These are phyloP conservation scores for Penicillium arizonense DNA, from an alignment of 495 filamentous ascomycete genomes.

Conservation along the genomic window DNA sequence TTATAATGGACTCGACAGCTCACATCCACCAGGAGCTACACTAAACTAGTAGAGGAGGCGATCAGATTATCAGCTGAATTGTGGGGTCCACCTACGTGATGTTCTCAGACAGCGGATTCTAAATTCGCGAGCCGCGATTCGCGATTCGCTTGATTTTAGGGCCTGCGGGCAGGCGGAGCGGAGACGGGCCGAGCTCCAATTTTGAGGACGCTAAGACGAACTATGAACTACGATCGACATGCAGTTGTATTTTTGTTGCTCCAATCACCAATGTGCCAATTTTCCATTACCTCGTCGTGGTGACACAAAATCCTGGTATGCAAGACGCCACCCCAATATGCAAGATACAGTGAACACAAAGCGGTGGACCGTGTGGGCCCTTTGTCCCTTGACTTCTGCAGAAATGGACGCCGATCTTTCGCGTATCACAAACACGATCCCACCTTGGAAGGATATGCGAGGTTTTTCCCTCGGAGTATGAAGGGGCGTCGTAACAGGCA, in stretches of 20 bases:
- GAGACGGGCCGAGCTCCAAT: slow-evolving; percentile 1
- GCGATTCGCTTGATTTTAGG: too few relatives aligned
- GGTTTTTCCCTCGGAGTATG: neutral
- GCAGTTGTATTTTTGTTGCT: neutral
- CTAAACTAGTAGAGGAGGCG: too few relatives aligned
- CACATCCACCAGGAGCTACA: too few relatives aligned
- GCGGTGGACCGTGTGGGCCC: too few relatives aligned
- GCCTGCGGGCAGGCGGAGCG: neutral
- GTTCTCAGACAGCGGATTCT: too few relatives aligned
- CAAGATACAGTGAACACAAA: too few relatives aligned
- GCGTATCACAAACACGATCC: neutral
- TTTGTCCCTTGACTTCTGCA: neutral
- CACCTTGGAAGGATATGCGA: neutral
- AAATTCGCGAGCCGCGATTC: too few relatives aligned
- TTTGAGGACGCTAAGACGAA: neutral
- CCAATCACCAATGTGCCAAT: neutral
- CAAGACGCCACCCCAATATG: too few relatives aligned
- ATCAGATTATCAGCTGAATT: neutral
- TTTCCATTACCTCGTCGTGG: too few relatives aligned
- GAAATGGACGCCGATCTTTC: neutral
- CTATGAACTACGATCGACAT: slow-evolving; percentile 1
- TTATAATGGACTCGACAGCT: neutral
- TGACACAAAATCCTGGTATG: too few relatives aligned
- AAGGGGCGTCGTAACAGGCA: neutral
- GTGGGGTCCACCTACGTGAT: neutral